Evolutionary conservation across 208 protist species (phyloP), one percentile per base, ranked within the genome.

Genomic region (Leishmania gerbilli): DNA sequence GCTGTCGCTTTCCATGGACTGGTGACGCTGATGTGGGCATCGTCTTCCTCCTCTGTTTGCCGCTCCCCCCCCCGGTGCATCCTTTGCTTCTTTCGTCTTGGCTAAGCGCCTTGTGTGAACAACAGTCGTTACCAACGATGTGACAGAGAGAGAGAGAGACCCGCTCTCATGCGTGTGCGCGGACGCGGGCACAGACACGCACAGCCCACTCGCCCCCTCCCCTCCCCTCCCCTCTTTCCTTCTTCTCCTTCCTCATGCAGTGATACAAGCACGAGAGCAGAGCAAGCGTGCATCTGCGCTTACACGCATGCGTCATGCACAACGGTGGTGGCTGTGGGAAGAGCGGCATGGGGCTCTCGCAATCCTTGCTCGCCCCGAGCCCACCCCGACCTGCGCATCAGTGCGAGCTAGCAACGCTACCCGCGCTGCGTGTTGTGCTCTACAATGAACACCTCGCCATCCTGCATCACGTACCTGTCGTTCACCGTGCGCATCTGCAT

Each of bases 391-490:
- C 40, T 74, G 11, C 69, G 11, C 45, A n/a, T 19, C 42, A 47
- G 67, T 2, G 67, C 67, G 21, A 47, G 17, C 42, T 37, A 71
- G 3, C 67, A 71, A 40, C 55, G 5, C 77, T 58, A 76, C 45
- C 71, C 72, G 24, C 64, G 69, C 37, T 58, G 62, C 11, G 91
- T 86, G 78, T 86, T 89, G 86, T 97, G 94, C 74, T 97, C 87
- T 15, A 96, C 92, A 81, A 97, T 95, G 42, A 97, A 84, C 68
- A 97, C 89, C 51, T 96, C 94, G 27, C 94, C 94, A 84, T 97
- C 94, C 77, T 87, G 85, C 89, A 97, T 96, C 21, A 87, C 84
- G 74, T 97, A 94, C 47, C 77, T 79, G 13, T 84, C 90, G 42
- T 87, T 83, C 42, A 96, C 94, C 45, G 79, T 42, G 45, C 76